Conservation (phyloP, 495 filamentous ascomycete species). For the Umbilicaria muhlenbergii region DNA sequence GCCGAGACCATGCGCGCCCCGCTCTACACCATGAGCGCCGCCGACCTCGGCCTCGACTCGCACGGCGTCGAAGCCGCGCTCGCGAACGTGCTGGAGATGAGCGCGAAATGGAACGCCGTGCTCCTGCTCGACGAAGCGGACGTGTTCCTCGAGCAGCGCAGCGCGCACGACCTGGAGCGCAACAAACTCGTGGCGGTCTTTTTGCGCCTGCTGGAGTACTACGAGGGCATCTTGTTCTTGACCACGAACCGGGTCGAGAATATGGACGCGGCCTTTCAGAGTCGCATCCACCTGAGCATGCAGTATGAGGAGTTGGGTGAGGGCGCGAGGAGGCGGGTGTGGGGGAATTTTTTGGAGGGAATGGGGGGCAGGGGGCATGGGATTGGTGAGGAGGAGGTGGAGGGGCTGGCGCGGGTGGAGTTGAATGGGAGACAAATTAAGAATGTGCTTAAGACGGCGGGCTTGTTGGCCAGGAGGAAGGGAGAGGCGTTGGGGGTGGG, state of each 20-base stretch:
- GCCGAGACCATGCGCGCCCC: constrained; percentile 10
- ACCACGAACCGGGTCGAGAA: constrained; percentile 25
- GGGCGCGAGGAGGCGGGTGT: constrained; percentile 4
- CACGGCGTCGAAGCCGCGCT: constrained; percentile 9
- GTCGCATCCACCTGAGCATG: constrained; percentile 27
- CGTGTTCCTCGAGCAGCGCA: constrained; percentile 45
- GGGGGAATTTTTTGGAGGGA: constrained; percentile 9
- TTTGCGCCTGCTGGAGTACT: constrained; percentile 21
- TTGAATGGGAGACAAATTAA: constrained; percentile 52
- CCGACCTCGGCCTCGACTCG: constrained; percentile 9
- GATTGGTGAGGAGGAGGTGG: constrained; percentile 25
- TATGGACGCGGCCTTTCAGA: constrained; percentile 29
- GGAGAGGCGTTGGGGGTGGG: constrained; percentile 20
- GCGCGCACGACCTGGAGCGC: constrained; percentile 29
- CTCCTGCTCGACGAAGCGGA: constrained; percentile 49
- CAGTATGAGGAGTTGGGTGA: constrained; percentile 22
- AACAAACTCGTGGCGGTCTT: constrained; percentile 38
- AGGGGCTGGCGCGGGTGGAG: constrained; percentile 24
- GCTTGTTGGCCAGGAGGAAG: constrained; percentile 23
- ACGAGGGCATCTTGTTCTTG: constrained; percentile 22
- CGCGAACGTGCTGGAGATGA: constrained; percentile 13
- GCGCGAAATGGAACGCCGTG: constrained; percentile 19
- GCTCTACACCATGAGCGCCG: constrained; percentile 10
- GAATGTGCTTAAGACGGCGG: constrained; percentile 44
- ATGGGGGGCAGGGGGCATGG: background rate